Conservation (phyloP, 345 rosid genomes). For the Microcos paniculata region DNA sequence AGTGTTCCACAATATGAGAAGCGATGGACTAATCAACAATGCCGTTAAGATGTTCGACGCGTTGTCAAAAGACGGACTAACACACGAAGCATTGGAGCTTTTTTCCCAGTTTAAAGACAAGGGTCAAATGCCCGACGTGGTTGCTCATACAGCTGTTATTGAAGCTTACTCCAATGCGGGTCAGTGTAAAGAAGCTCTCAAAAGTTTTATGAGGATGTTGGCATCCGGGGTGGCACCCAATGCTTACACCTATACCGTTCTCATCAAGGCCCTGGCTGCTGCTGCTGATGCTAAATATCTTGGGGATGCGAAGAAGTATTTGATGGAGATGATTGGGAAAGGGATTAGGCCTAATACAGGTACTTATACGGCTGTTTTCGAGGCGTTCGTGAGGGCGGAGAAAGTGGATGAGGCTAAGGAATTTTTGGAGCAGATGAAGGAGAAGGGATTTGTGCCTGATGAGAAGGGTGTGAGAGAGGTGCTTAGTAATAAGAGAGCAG, state of each 20-base stretch:
- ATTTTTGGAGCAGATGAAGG: constrained; percentile 47
- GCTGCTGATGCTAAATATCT: constrained; percentile 35
- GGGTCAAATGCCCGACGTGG: constrained; percentile 71
- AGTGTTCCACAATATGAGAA: constrained; percentile 64
- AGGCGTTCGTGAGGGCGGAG: constrained; percentile 43
- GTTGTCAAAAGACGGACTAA: constrained; percentile 71
- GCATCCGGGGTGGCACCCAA: constrained; percentile 67
- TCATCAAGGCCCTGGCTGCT: constrained; percentile 60
- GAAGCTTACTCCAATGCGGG: constrained; percentile 78
- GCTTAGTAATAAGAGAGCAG: constrained; percentile 43
- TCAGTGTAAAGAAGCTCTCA: constrained; percentile 58
- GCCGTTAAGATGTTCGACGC: constrained; percentile 89
- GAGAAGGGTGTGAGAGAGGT: constrained; percentile 55
- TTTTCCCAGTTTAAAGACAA: constrained; percentile 66
- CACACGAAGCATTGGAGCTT: constrained; percentile 74
- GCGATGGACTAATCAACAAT: constrained; percentile 48
- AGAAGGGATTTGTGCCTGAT: constrained; percentile 44
- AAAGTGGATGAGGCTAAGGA: constrained; percentile 53
- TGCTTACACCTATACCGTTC: constrained; percentile 64
- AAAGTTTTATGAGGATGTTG: constrained; percentile 64
- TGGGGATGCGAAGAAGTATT: constrained; percentile 45
- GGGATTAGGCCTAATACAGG: constrained; percentile 57
- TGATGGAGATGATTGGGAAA: constrained; percentile 64
- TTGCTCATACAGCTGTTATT: constrained; percentile 65
- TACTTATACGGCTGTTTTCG: constrained; percentile 53